A percentile compares a stretch with the other conserved stretches of the same genome.
Evolutionary conservation across 2,329 filamentous ascomycete species (phyloP).

Genomic region (Emergomyces orientalis): DNA sequence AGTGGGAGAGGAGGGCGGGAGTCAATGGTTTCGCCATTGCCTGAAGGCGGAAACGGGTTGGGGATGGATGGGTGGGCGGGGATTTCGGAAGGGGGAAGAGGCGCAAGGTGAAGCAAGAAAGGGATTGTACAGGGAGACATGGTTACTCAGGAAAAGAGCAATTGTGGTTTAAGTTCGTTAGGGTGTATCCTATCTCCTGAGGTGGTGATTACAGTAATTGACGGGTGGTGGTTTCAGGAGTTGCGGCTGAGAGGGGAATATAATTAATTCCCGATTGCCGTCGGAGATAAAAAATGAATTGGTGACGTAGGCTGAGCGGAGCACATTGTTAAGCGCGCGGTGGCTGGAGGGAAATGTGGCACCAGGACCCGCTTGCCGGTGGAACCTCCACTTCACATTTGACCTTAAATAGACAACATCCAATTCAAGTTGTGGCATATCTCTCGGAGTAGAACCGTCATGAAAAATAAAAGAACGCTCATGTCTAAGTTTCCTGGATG

Average conservation of each 20-base stretch:
- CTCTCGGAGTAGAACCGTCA: background rate
- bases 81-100: slow-evolving; percentile 23
- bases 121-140: slow-evolving; percentile 3
- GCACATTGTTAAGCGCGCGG: background rate
- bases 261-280: no score
- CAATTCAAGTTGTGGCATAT: background rate
- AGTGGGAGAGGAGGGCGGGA: slow-evolving; percentile 16
- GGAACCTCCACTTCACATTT: background rate
- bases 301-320: no score
- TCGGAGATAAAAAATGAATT: no score
- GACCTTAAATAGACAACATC: background rate
- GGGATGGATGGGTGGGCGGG: slow-evolving; percentile 24
- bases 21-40: background rate
- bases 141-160: background rate
- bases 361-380: background rate
- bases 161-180: background rate
- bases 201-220: background rate
- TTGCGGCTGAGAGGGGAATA: background rate
- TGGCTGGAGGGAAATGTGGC: background rate
- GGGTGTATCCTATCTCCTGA: background rate
- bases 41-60: background rate
- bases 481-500: background rate
- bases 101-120: slow-evolving; percentile 8
- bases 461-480: background rate
- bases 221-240: background rate